Percentiles rank a stretch among this genome's conserved stretches.
Conservation (phyloP, 345 rosid genomes). For the Camelina hispida region DNA sequence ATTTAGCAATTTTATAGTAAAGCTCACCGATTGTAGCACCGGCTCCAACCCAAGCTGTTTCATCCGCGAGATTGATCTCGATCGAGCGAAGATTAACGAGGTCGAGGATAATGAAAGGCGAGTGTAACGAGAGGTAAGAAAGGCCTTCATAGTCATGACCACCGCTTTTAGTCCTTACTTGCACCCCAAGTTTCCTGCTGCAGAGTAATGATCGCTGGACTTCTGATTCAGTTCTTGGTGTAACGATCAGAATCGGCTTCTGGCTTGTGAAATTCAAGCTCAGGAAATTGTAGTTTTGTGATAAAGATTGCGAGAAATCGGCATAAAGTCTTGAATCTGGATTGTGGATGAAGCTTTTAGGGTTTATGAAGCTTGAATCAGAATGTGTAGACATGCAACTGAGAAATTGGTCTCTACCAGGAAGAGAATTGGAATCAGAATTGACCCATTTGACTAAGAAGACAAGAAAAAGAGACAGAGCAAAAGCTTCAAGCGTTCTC, state of each 20-base stretch:
- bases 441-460: slow-evolving; percentile 41
- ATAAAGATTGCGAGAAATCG: slow-evolving; percentile 20
- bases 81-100: slow-evolving; percentile 50
- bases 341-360: slow-evolving; percentile 32
- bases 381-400: slow-evolving; percentile 39
- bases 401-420: slow-evolving; percentile 35
- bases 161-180: slow-evolving; percentile 64
- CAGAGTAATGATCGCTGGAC: slow-evolving; percentile 58
- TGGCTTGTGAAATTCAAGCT: slow-evolving; percentile 45
- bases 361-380: slow-evolving; percentile 11
- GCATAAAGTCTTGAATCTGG: slow-evolving; percentile 34
- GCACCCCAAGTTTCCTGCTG: slow-evolving; percentile 46
- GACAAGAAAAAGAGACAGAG: slow-evolving; percentile 35
- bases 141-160: slow-evolving; percentile 78
- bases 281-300: slow-evolving; percentile 28
- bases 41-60: slow-evolving; percentile 58
- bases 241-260: slow-evolving; percentile 51
- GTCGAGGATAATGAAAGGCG: slow-evolving; percentile 62
- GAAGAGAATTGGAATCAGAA: slow-evolving; percentile 33
- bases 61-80: slow-evolving; percentile 38
- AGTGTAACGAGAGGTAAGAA: slow-evolving; percentile 51
- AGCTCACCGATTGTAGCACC: slow-evolving; percentile 70
- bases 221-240: slow-evolving; percentile 53
- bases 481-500: slow-evolving; percentile 36
- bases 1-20: slow-evolving; percentile 53